Percentiles rank a stretch among this genome's conserved stretches.
These are phyloP conservation scores for Torulaspora gathmanii DNA, from an alignment of 805 yeast species.

Conservation along the genomic window DNA sequence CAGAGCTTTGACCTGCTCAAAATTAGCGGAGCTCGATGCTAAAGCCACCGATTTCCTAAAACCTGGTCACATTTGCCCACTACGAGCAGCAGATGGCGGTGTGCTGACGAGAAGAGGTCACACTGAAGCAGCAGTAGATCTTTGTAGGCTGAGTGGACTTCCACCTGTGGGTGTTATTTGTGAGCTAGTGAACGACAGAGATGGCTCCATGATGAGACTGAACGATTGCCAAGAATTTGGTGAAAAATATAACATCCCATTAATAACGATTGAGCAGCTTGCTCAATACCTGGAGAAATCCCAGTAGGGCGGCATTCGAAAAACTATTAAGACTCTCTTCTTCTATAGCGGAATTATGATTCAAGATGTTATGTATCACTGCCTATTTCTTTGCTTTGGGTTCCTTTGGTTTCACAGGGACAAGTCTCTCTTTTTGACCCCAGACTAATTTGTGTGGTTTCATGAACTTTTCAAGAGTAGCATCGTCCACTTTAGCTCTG, in stretches of 20 bases:
- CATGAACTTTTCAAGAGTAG: constrained; percentile 63
- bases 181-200: constrained; percentile 87
- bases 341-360: constrained; percentile 1
- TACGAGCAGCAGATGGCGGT: constrained; percentile 85
- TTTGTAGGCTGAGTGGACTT: constrained; percentile 69
- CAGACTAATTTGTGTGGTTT: constrained; percentile 73
- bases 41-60: constrained; percentile 65
- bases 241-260: constrained; percentile 53
- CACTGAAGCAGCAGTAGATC: constrained; percentile 94
- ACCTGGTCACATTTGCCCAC: constrained; percentile 94
- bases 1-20: constrained; percentile 74
- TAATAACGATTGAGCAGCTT: constrained; percentile 69
- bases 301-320: not conserved
- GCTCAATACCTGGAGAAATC: constrained; percentile 8
- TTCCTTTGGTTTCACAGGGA: constrained; percentile 57
- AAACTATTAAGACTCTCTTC: not conserved
- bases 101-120: constrained; percentile 83
- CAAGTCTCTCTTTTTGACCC: constrained; percentile 70
- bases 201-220: constrained; percentile 92
- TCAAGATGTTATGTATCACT: constrained; percentile 3
- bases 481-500: constrained; percentile 62
- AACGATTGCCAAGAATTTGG: constrained; percentile 78
- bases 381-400: constrained; percentile 31
- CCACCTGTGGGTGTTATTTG: constrained; percentile 89
- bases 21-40: constrained; percentile 53